Evolutionary conservation across 257 asterid species (phyloP).

Genomic region (Primulina tabacum): DNA sequence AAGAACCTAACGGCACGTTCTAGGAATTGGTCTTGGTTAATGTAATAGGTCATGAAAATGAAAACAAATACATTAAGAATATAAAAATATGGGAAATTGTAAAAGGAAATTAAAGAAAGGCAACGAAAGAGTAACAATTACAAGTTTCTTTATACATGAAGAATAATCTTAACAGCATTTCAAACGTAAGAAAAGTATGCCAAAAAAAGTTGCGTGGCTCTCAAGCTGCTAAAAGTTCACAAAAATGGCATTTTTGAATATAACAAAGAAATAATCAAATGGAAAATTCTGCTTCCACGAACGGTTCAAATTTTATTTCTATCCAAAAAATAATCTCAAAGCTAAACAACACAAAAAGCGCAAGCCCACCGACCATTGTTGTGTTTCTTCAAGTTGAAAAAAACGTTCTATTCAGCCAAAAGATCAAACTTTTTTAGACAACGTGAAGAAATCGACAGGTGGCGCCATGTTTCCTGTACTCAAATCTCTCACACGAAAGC

Average conservation of each 20-base stretch:
- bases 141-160: constrained; percentile 12
- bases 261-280: not conserved
- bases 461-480: not conserved
- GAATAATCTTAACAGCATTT: constrained; percentile 14
- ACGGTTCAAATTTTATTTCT: not conserved
- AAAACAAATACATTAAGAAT: constrained; percentile 14
- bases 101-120: constrained; percentile 24
- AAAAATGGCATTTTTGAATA: not conserved
- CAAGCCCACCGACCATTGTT: not conserved
- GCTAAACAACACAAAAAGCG: not conserved
- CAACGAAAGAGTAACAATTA: constrained; percentile 20
- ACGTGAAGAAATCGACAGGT: not conserved
- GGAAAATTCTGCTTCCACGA: not conserved
- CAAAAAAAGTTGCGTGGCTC: constrained; percentile 10
- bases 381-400: not conserved
- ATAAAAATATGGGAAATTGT: constrained; percentile 1
- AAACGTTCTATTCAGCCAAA: not conserved
- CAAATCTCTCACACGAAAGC: not conserved
- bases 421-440: not conserved
- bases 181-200: constrained; percentile 1
- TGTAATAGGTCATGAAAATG: constrained; percentile 7
- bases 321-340: not conserved
- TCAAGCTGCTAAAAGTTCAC: constrained; percentile 13
- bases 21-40: constrained; percentile 9
- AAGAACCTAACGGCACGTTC: constrained; percentile 20